A percentile compares a stretch with the other conserved stretches of the same genome.
Conservation (phyloP, 2,329 filamentous ascomycete genomes). For the Exophiala sideris region DNA sequence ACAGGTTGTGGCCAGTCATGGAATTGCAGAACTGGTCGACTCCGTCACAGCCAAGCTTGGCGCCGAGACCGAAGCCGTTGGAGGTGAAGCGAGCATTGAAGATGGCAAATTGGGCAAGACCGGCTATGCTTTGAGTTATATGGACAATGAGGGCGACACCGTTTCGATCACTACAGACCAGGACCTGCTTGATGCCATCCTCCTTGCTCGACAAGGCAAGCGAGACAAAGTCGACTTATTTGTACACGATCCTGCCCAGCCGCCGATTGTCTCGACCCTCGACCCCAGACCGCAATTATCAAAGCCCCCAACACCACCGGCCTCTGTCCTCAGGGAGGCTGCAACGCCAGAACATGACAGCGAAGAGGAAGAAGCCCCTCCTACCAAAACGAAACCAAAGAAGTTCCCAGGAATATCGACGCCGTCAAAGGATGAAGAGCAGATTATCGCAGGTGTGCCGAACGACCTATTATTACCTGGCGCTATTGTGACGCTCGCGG, state of each 20-base stretch:
- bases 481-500: conserved; percentile 90
- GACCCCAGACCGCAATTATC: conserved; percentile 56
- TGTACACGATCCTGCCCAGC: conserved; percentile 86
- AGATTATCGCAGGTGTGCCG: conserved; percentile 84
- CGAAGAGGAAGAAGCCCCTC: conserved; percentile 35
- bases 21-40: conserved; percentile 73
- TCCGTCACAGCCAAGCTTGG: conserved; percentile 83
- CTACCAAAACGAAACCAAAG: conserved; percentile 15
- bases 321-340: conserved; percentile 44
- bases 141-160: conserved; percentile 94
- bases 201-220: conserved; percentile 70
- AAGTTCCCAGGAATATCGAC: conserved; percentile 34
- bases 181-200: conserved; percentile 85
- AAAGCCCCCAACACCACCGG: conserved; percentile 52
- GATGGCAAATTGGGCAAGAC: conserved; percentile 72
- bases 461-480: conserved; percentile 92
- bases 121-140: conserved; percentile 89
- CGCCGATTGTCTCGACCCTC: conserved; percentile 67
- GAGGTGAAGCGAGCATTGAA: conserved; percentile 72
- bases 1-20: conserved; percentile 76
- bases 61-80: conserved; percentile 74
- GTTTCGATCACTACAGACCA: conserved; percentile 96
- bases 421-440: conserved; percentile 58
- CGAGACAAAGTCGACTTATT: conserved; percentile 96
- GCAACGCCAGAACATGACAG: conserved; percentile 52